phyloP scores from a whole-genome alignment of 257 asterid genomes.

The Haberlea rhodopensis region DNA sequence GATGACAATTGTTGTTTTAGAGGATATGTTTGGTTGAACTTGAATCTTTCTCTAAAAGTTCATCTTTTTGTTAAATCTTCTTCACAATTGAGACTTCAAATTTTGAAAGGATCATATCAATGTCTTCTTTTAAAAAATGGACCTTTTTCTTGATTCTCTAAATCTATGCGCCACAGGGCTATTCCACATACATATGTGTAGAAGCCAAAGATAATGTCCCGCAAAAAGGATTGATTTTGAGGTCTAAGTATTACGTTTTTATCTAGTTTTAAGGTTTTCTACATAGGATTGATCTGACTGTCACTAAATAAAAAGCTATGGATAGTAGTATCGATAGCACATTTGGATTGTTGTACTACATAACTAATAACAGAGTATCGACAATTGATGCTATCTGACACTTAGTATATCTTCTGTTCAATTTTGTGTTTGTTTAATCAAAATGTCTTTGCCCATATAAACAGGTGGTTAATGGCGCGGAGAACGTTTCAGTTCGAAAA shows the following conservation, averaged over 20 bases:
- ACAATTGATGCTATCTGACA: neutral
- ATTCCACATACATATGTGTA: slow-evolving; percentile 82
- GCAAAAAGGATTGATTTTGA: slow-evolving; percentile 62
- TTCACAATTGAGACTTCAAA: no score
- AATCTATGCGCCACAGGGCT: slow-evolving; percentile 48
- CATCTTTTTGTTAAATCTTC: no score
- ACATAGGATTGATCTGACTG: no score
- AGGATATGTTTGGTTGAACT: neutral
- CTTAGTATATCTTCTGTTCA: neutral
- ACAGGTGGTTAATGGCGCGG: slow-evolving; percentile 80
- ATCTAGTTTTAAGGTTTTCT: neutral
- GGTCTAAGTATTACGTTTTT: slow-evolving; percentile 40
- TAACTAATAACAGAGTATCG: no score
- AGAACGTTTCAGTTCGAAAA: slow-evolving; percentile 73
- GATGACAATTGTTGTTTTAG: no score
- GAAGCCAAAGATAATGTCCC: slow-evolving; percentile 76
- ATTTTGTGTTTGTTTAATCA: neutral
- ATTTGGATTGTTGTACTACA: no score
- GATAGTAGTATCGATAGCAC: no score
- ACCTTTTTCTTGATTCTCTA: neutral
- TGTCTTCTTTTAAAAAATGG: no score
- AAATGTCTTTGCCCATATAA: slow-evolving; percentile 13
- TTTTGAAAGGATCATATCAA: neutral
- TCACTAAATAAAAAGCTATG: no score
- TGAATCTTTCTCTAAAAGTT: no score